Evolutionary conservation across 2,329 filamentous ascomycete species (phyloP).

Genomic region (Cercospora sp.): DNA sequence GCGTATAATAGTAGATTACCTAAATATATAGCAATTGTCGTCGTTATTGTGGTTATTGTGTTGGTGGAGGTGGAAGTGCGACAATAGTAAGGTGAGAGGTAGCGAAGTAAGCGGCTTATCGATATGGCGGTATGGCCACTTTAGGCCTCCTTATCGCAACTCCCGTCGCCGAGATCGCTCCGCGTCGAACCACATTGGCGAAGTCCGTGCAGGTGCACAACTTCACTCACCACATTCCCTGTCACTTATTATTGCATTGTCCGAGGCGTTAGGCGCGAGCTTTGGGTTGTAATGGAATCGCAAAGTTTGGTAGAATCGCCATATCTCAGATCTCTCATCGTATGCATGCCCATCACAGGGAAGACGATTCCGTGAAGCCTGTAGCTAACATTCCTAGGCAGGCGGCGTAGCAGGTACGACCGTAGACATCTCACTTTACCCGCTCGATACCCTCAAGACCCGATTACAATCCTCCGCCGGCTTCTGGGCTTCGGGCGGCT

Average conservation of each 20-base stretch:
- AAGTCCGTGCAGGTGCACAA: background rate
- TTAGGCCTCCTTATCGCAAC: too few species aligned
- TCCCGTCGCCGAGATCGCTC: slow-evolving; percentile 9
- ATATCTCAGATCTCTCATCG: slow-evolving; percentile 50
- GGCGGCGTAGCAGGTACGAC: slow-evolving; percentile 91
- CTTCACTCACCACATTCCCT: background rate
- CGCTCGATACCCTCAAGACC: slow-evolving; percentile 98
- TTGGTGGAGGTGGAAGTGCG: too few species aligned
- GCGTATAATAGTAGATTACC: too few species aligned
- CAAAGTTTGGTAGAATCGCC: slow-evolving; percentile 45
- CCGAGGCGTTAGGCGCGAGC: slow-evolving; percentile 1
- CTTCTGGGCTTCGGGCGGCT: slow-evolving; percentile 81
- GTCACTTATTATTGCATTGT: slow-evolving; percentile 7
- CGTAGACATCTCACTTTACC: slow-evolving; percentile 94
- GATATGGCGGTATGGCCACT: too few species aligned
- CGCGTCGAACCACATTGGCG: background rate
- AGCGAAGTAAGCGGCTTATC: too few species aligned
- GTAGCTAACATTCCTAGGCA: slow-evolving; percentile 53
- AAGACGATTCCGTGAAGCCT: background rate
- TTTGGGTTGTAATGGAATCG: slow-evolving; percentile 2
- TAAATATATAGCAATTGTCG: too few species aligned
- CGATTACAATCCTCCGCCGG: slow-evolving; percentile 80
- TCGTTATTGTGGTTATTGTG: too few species aligned
- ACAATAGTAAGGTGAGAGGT: too few species aligned
- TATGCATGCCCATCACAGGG: slow-evolving; percentile 31